phyloP scores from a whole-genome alignment of 2,329 filamentous ascomycete species.

The Leptographium flavum region DNA sequence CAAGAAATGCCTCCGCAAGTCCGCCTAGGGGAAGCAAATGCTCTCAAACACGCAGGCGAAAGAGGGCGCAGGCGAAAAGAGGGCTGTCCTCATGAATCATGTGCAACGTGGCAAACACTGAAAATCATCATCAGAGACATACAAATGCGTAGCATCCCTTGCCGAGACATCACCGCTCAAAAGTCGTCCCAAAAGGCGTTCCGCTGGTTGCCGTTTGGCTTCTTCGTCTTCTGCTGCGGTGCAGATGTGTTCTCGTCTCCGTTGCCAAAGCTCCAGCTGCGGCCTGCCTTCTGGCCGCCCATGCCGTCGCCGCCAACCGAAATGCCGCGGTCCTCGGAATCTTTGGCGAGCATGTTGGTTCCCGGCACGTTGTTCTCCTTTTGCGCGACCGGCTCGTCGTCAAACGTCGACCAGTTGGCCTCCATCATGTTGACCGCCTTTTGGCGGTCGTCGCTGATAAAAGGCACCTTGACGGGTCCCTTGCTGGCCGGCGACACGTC shows the following conservation, averaged over 20 bases:
- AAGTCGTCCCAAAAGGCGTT: conserved; percentile 36
- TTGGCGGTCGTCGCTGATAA: conserved; percentile 42
- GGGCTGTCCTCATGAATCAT: conserved; percentile 1
- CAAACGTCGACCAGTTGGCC: conserved; percentile 35
- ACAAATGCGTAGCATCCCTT: not conserved
- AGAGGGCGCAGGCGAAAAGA: not conserved
- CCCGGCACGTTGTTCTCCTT: conserved; percentile 33
- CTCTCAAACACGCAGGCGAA: not conserved
- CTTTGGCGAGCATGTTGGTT: conserved; percentile 6
- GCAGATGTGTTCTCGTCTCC: conserved; percentile 25
- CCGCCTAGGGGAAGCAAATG: not conserved
- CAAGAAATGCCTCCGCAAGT: not conserved
- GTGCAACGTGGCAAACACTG: not conserved
- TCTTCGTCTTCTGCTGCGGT: conserved; percentile 24
- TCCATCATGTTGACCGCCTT: conserved; percentile 65
- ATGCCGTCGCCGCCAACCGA: conserved; percentile 48
- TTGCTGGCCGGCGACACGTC: conserved; percentile 40
- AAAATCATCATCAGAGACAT: not conserved
- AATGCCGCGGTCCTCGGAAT: conserved; percentile 22
- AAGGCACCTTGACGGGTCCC: conserved; percentile 18
- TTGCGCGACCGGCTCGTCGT: conserved; percentile 31
- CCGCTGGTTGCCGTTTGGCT: conserved; percentile 20
- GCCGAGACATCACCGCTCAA: conserved; percentile 13
- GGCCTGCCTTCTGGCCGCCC: conserved; percentile 41
- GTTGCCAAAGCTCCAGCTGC: conserved; percentile 46